Evolutionary conservation across 1,284 basidiomycete species (phyloP).

Genomic region (Melampsora occidentalis): DNA sequence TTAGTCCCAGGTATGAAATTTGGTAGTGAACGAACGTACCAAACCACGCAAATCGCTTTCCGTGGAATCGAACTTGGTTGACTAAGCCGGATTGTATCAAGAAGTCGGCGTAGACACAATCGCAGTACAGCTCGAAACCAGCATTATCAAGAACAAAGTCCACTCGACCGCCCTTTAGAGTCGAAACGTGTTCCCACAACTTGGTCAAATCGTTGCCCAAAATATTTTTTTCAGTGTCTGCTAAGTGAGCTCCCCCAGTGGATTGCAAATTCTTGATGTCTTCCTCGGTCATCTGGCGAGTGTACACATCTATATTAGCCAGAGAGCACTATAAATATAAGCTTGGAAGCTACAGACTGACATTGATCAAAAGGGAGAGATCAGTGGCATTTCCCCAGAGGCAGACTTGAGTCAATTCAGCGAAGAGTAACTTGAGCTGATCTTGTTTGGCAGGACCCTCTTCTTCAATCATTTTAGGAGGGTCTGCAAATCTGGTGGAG

Average conservation of each 20-base stretch:
- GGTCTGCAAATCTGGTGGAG: constrained; percentile 84
- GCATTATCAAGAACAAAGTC: constrained; percentile 82
- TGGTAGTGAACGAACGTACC: background rate
- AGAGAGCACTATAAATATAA: background rate
- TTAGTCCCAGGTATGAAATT: constrained; percentile 55
- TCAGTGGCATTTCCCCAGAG: constrained; percentile 97
- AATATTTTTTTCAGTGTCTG: constrained; percentile 94
- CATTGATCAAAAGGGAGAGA: constrained; percentile 86
- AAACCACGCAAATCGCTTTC: constrained; percentile 58
- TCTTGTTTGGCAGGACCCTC: constrained; percentile 65
- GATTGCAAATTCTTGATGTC: constrained; percentile 97
- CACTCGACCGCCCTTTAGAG: constrained; percentile 74
- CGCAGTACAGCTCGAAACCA: constrained; percentile 94
- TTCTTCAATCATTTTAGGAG: constrained; percentile 66
- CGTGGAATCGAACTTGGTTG: constrained; percentile 82
- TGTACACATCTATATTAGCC: background rate
- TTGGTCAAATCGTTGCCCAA: constrained; percentile 76
- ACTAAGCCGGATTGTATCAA: constrained; percentile 87
- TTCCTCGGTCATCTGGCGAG: constrained; percentile 78
- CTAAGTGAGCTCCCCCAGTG: constrained; percentile 89
- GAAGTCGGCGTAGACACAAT: constrained; percentile 93
- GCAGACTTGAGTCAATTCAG: constrained; percentile 93
- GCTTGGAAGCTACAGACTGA: constrained; percentile 40
- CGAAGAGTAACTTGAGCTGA: constrained; percentile 83
- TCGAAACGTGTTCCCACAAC: constrained; percentile 74